Percentiles rank a stretch among this genome's conserved stretches.
Evolutionary conservation across 495 filamentous ascomycete genomes (phyloP).

Genomic region (Penicillium daleae): DNA sequence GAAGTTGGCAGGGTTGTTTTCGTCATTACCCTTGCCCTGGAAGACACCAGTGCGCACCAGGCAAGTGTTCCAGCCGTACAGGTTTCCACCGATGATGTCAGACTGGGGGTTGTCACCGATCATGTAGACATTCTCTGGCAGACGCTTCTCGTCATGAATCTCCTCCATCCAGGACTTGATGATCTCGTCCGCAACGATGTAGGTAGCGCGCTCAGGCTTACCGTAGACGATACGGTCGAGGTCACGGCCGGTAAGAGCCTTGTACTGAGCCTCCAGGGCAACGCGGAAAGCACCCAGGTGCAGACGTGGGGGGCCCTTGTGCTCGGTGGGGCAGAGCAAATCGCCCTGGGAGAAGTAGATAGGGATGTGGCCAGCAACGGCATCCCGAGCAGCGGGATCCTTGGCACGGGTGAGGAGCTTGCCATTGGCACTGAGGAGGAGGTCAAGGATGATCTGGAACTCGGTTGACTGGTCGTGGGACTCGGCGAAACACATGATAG

Average conservation of each 20-base stretch:
- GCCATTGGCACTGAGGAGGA: slow-evolving; percentile 73
- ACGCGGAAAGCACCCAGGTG: slow-evolving; percentile 78
- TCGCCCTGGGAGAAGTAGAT: slow-evolving; percentile 80
- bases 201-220: slow-evolving; percentile 78
- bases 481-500: slow-evolving; percentile 82
- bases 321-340: slow-evolving; percentile 74
- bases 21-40: slow-evolving; percentile 56
- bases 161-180: slow-evolving; percentile 76
- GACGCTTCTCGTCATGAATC: slow-evolving; percentile 69
- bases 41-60: slow-evolving; percentile 66
- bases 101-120: slow-evolving; percentile 79
- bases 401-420: slow-evolving; percentile 66
- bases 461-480: slow-evolving; percentile 82
- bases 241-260: slow-evolving; percentile 70
- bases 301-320: slow-evolving; percentile 70
- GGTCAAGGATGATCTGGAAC: slow-evolving; percentile 82
- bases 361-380: slow-evolving; percentile 66
- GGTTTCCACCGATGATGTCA: slow-evolving; percentile 78
- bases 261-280: slow-evolving; percentile 77
- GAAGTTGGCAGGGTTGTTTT: slow-evolving; percentile 63
- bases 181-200: slow-evolving; percentile 80
- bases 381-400: slow-evolving; percentile 52
- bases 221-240: slow-evolving; percentile 84
- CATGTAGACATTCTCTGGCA: slow-evolving; percentile 81
- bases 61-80: slow-evolving; percentile 82